Evolutionary conservation across 2,329 filamentous ascomycete genomes (phyloP).

Genomic region (Leptographium flavum): DNA sequence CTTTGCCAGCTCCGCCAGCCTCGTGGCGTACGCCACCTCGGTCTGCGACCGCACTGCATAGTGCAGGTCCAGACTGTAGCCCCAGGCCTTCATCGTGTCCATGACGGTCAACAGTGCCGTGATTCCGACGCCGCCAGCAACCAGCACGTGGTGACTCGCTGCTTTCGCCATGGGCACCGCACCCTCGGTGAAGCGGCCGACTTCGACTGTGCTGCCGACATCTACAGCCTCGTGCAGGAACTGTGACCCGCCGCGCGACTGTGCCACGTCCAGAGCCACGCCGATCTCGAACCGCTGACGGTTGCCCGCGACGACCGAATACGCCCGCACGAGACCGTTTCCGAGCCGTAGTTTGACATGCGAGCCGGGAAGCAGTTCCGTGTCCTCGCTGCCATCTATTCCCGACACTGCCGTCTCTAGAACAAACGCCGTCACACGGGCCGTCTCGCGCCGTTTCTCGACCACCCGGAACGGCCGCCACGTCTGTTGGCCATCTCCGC

Average conservation of each 20-base stretch:
- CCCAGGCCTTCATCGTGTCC: slow-evolving; percentile 24
- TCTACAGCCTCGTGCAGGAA: slow-evolving; percentile 37
- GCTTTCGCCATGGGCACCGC: slow-evolving; percentile 29
- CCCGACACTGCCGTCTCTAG: slow-evolving; percentile 24
- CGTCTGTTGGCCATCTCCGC: slow-evolving; percentile 12
- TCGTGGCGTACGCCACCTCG: slow-evolving; percentile 40
- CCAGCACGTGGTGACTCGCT: slow-evolving; percentile 45
- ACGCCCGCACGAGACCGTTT: slow-evolving; percentile 41
- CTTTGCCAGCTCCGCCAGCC: slow-evolving; percentile 26
- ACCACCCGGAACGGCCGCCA: slow-evolving; percentile 34
- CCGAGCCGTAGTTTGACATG: slow-evolving; percentile 44
- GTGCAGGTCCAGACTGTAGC: slow-evolving; percentile 39
- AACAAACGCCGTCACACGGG: slow-evolving; percentile 33
- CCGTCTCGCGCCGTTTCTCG: slow-evolving; percentile 35
- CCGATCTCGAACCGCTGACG: slow-evolving; percentile 39
- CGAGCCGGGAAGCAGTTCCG: slow-evolving; percentile 26
- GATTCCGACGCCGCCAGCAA: slow-evolving; percentile 51
- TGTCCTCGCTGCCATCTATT: slow-evolving; percentile 18
- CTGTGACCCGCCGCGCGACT: slow-evolving; percentile 43
- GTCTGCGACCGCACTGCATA: slow-evolving; percentile 38
- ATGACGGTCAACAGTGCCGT: slow-evolving; percentile 46
- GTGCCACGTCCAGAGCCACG: slow-evolving; percentile 29
- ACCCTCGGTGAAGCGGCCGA: slow-evolving; percentile 31
- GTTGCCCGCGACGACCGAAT: slow-evolving; percentile 43
- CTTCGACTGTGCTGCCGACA: slow-evolving; percentile 33